Evolutionary conservation across 2,329 filamentous ascomycete genomes (phyloP), one percentile per base, ranked within the genome.

Genomic region (Verticillium klebahnii): DNA sequence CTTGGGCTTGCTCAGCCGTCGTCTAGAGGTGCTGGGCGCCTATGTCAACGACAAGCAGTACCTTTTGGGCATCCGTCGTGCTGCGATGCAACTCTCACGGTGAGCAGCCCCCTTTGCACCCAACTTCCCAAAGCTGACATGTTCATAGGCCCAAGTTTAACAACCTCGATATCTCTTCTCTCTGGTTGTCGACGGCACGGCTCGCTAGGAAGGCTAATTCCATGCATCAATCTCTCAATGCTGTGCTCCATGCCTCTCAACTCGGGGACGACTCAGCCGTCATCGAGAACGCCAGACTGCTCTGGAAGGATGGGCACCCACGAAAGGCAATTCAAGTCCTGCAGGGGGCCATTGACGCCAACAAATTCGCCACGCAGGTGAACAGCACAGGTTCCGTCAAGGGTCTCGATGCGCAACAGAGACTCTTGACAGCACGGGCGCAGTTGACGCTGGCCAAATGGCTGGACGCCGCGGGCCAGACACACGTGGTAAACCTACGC

Each of bases 11-110:
- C 73, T 97, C 5, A 83, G 90, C 64, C 86, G 89, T 56, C 88
- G 95, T n/a, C 78, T 99, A n/a, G 91, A 93, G 67, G 84, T 96
- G 1, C 80, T 99, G 2, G 95, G 96, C 0, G 91, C 93, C 1
- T 97, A 95, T 69, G 89, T 93, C 40, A 86, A 88, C 59, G 93
- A 99, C 72, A 99, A 99, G 73, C 94, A 97, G 72, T 98, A 96
- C 71, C 77, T 99, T 11, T 81, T 99, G 32, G 91, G 93, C 1
- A 83, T 98, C 50, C 87, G 93, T 61, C 85, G 95, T 67, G 94
- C 95, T 29, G 86, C 90, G 1, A 97, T 99, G 92, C 87, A 93
- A 67, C 74, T 96, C 61, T 86, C 87, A 65, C 79, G 81, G 88
- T 90, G 78, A 69, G 83, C 76, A 36, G 67, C 56, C 40, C 62